Evolutionary conservation across 352 stramenopile genomes (phyloP).

Genomic region (Phytophthora sp.): DNA sequence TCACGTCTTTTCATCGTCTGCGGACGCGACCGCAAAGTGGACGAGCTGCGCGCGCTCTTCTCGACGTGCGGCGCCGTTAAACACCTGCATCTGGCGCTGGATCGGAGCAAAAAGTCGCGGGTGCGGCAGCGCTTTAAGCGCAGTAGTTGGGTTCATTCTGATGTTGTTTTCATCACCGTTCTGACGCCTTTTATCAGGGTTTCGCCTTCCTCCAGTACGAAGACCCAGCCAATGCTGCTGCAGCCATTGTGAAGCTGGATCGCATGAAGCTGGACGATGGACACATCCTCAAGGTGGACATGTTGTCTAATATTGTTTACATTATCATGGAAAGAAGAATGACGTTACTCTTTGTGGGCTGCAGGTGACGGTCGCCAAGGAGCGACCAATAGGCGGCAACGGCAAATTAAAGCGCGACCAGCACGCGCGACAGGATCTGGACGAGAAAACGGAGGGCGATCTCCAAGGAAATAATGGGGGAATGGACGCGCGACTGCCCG

Average conservation of each 20-base stretch:
- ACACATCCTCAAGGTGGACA: constrained; percentile 71
- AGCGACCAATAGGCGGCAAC: constrained; percentile 33
- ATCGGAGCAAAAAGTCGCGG: constrained; percentile 79
- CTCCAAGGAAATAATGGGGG: constrained; percentile 28
- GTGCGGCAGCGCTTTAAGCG: too few species aligned
- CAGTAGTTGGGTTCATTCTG: constrained; percentile 1
- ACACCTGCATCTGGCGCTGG: constrained; percentile 71
- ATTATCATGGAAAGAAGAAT: background rate
- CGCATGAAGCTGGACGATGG: constrained; percentile 66
- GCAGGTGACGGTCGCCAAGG: constrained; percentile 78
- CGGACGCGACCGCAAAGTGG: constrained; percentile 61
- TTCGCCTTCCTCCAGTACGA: constrained; percentile 86
- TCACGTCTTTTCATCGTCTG: constrained; percentile 77
- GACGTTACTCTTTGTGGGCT: constrained; percentile 3
- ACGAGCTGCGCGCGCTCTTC: constrained; percentile 73
- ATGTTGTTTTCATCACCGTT: background rate
- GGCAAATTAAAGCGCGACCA: constrained; percentile 78
- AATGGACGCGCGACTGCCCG: constrained; percentile 41
- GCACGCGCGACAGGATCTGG: constrained; percentile 48
- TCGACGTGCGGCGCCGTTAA: constrained; percentile 62
- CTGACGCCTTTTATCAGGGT: constrained; percentile 42
- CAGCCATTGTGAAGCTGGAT: constrained; percentile 72
- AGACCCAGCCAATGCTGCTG: constrained; percentile 44
- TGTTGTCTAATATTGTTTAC: background rate
- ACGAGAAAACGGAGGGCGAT: constrained; percentile 33